phyloP scores from a whole-genome alignment of 1,139 yeast species.

The Taphrina flavorubra region DNA sequence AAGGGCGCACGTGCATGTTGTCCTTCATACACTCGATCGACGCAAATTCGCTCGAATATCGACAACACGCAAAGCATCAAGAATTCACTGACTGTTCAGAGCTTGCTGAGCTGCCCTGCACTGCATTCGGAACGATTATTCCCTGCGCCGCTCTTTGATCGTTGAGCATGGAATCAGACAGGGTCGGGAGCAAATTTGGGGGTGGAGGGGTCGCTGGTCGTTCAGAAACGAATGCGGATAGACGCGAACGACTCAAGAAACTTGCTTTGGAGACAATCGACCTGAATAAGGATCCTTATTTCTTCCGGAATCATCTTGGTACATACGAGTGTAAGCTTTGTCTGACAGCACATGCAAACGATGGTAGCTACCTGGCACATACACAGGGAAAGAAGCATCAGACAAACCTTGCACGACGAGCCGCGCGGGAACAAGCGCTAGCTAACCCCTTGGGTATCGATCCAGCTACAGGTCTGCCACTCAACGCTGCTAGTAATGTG shows the following conservation, averaged over 20 bases:
- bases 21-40: too few species aligned
- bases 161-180: constrained; percentile 18
- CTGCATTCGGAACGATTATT: too few species aligned
- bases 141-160: background rate
- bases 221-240: constrained; percentile 68
- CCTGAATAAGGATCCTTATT: constrained; percentile 75
- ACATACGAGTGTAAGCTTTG: constrained; percentile 76
- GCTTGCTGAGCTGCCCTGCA: too few species aligned
- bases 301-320: constrained; percentile 74
- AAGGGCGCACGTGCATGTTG: too few species aligned
- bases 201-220: constrained; percentile 77
- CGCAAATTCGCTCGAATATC: too few species aligned
- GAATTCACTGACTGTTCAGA: too few species aligned
- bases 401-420: constrained; percentile 66
- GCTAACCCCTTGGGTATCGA: constrained; percentile 43
- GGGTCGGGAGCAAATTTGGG: constrained; percentile 42
- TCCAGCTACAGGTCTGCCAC: constrained; percentile 45
- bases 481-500: constrained; percentile 51
- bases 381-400: constrained; percentile 81
- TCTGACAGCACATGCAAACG: constrained; percentile 72
- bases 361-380: constrained; percentile 78
- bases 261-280: constrained; percentile 68
- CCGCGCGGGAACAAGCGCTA: constrained; percentile 50
- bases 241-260: constrained; percentile 68
- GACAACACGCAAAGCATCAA: too few species aligned